These are phyloP conservation scores for Curvularia verruculosa DNA, from an alignment of 2,329 filamentous ascomycete species.

Conservation along the genomic window DNA sequence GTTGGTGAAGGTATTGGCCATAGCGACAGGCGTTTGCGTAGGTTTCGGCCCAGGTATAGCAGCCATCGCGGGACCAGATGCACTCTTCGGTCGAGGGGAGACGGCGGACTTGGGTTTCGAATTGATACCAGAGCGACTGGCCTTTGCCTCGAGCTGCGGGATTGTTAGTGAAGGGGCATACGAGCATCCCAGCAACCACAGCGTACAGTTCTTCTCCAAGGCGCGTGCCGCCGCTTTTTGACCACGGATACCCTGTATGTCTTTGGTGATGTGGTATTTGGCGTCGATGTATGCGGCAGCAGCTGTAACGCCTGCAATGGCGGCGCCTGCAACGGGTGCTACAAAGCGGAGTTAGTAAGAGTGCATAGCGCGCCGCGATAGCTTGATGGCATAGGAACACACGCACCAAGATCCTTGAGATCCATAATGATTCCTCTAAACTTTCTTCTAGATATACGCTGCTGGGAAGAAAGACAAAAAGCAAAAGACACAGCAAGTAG, in stretches of 20 bases:
- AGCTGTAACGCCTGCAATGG: slow-evolving; percentile 45
- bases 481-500: not conserved
- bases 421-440: not conserved
- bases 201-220: slow-evolving; percentile 58
- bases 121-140: slow-evolving; percentile 68
- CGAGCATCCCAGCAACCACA: not conserved
- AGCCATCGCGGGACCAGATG: slow-evolving; percentile 70
- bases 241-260: slow-evolving; percentile 58
- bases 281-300: slow-evolving; percentile 69
- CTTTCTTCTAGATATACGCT: not conserved
- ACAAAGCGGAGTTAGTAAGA: slow-evolving; percentile 15
- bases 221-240: slow-evolving; percentile 53
- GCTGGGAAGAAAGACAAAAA: not conserved
- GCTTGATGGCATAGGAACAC: not conserved
- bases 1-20: slow-evolving; percentile 43
- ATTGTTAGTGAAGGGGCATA: slow-evolving; percentile 4
- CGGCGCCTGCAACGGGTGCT: slow-evolving; percentile 45
- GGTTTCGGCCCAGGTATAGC: slow-evolving; percentile 49
- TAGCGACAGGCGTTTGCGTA: slow-evolving; percentile 51
- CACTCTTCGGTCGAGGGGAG: slow-evolving; percentile 60
- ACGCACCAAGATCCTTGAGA: slow-evolving; percentile 21
- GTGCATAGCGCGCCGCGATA: slow-evolving; percentile 8
- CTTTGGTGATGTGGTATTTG: slow-evolving; percentile 70
- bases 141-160: slow-evolving; percentile 51
- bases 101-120: slow-evolving; percentile 62